Evolutionary conservation across 2,329 filamentous ascomycete genomes (phyloP), one percentile per base, ranked within the genome.

Genomic region (Sporothrix pseudoabietina): DNA sequence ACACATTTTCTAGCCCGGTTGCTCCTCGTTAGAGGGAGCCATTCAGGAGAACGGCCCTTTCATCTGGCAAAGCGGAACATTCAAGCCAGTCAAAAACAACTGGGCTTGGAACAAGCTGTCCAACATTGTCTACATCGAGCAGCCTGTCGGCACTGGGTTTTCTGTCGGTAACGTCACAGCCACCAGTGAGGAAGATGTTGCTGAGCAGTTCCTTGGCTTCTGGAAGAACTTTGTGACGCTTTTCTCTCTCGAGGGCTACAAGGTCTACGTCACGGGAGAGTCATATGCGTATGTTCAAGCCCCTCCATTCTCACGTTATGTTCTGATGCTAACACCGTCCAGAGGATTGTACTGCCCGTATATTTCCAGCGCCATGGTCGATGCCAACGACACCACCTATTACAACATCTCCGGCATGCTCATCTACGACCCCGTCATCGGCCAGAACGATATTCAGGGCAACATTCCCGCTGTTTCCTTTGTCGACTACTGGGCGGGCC

Each of bases 11-110:
- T 19, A 87, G 84, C 87, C 87, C n/a, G 87, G 86, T 32, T 89
- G 86, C 77, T 85, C 84, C 44, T 92, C 89, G 0, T 84, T 93
- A 7, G 86, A 90, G 76, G 92, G 91, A 8, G 83, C 94, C 1
- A 80, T 95, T 10, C 91, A 93, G 69, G 92, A 95, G 77, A 94
- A 94, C 77, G 92, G 93, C 0, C 91, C 92, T 0, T 91, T 93
- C 77, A 73, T 87, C 5, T 93, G 91, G 90, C 87, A 91, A 78
- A 85, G 88, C 14, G 93, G 93, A 47, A 94, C 91, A 0, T 87
- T 85, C 72, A 84, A 85, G 22, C 91, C 92, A 0, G 84, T 89
- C 0, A 82, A 84, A 61, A 94, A 94, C 78, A 85, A 87, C 0
- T 94, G 90, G 83, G 87, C 87, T n/a, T 94, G 91, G 91, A 88